Evolutionary conservation across 129 eudicot genomes (phyloP).

Genomic region (Chrysanthemum makinoi): DNA sequence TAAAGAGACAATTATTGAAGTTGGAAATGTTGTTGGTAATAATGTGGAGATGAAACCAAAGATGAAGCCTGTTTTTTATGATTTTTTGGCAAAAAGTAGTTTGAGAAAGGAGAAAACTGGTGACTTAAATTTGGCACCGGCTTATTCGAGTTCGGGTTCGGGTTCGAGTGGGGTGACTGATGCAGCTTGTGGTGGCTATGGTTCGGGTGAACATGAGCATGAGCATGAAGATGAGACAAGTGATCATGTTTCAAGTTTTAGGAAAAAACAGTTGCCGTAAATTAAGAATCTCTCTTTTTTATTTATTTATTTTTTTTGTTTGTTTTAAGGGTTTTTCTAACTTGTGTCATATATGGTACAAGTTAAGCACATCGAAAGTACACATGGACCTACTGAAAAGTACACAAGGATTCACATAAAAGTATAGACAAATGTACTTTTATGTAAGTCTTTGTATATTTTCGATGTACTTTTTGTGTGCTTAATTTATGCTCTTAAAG

Average conservation of each 20-base stretch:
- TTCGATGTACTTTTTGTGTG: too few species aligned
- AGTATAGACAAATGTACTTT: too few species aligned
- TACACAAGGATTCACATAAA: too few species aligned
- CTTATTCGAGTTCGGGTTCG: not conserved
- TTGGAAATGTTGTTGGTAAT: not conserved
- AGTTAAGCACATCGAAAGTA: too few species aligned
- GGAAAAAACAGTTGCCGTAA: slow-evolving; percentile 34
- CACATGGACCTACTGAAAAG: too few species aligned
- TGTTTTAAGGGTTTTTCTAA: too few species aligned
- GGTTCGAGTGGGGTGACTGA: slow-evolving; percentile 6
- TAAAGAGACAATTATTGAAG: not conserved
- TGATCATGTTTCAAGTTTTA: slow-evolving; percentile 42
- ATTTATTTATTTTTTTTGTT: not conserved
- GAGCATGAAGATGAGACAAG: slow-evolving; percentile 40
- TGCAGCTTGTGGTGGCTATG: not conserved
- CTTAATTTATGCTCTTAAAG: too few species aligned
- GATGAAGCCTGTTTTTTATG: not conserved
- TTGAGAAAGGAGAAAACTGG: not conserved
- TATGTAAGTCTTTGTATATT: too few species aligned
- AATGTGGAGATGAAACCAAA: not conserved
- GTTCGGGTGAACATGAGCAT: slow-evolving; percentile 37
- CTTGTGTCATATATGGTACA: too few species aligned
- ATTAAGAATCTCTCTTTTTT: not conserved
- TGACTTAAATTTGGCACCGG: not conserved
- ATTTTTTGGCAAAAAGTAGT: not conserved